These are phyloP conservation scores for Primulina huaijiensis DNA, from an alignment of 257 asterid genomes.

Conservation along the genomic window DNA sequence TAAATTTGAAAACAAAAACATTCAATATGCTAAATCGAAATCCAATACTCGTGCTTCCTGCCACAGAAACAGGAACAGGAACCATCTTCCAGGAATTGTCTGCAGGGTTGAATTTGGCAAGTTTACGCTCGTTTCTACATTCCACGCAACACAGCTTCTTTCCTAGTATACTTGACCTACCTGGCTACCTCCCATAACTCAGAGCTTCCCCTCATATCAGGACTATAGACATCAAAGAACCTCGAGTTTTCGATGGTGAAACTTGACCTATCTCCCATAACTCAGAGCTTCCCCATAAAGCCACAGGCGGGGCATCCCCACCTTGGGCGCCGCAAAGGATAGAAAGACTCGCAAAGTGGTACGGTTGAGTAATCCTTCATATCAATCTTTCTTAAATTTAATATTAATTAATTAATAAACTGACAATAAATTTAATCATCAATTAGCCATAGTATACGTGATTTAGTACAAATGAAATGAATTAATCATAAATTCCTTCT, in stretches of 20 bases:
- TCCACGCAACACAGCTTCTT: slow-evolving; percentile 72
- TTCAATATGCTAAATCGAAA: slow-evolving; percentile 61
- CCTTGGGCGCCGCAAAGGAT: slow-evolving; percentile 46
- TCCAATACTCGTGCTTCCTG: slow-evolving; percentile 62
- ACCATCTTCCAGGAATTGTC: slow-evolving; percentile 71
- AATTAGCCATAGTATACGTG: background rate
- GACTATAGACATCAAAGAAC: slow-evolving; percentile 60
- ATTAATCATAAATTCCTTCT: no score
- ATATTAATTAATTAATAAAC: background rate
- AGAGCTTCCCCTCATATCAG: no score
- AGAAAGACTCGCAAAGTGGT: background rate
- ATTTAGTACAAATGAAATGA: no score
- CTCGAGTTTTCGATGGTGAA: slow-evolving; percentile 79
- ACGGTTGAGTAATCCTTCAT: no score
- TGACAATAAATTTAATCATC: background rate
- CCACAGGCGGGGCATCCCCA: slow-evolving; percentile 76
- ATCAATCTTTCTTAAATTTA: background rate
- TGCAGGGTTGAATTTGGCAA: slow-evolving; percentile 47
- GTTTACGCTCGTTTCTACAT: slow-evolving; percentile 76
- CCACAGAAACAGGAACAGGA: slow-evolving; percentile 39
- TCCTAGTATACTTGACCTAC: no score
- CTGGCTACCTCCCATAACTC: no score
- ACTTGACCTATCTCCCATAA: slow-evolving; percentile 88
- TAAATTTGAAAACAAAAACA: slow-evolving; percentile 44
- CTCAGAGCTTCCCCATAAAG: slow-evolving; percentile 63